A percentile compares a stretch with the other conserved stretches of the same genome.
Evolutionary conservation across 2,329 filamentous ascomycete genomes (phyloP).

Genomic region (Alternaria sp.): DNA sequence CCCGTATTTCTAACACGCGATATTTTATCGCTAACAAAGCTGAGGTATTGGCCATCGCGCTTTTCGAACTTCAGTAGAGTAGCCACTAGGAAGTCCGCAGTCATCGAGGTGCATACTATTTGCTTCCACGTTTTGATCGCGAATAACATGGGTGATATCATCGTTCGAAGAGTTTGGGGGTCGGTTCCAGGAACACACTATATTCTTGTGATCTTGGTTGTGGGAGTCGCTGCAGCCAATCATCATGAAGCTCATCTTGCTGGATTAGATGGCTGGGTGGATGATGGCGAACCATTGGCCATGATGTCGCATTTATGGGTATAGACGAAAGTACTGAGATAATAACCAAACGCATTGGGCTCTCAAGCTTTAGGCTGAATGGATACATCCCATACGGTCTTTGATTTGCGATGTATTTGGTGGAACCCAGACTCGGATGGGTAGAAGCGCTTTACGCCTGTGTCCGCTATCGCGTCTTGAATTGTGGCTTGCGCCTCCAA

Average conservation of each 20-base stretch:
- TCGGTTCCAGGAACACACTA: slow-evolving; percentile 40
- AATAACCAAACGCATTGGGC: neutral
- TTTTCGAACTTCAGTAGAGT: slow-evolving; percentile 31
- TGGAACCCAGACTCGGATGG: slow-evolving; percentile 38
- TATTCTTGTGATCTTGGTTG: slow-evolving; percentile 37
- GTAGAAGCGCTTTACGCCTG: slow-evolving; percentile 28
- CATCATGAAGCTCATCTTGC: slow-evolving; percentile 41
- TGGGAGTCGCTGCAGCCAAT: slow-evolving; percentile 46
- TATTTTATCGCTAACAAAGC: slow-evolving; percentile 35
- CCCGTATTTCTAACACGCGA: slow-evolving; percentile 29
- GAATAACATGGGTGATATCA: slow-evolving; percentile 35
- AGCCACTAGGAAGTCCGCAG: slow-evolving; percentile 34
- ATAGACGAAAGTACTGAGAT: no score
- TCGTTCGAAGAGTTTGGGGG: slow-evolving; percentile 14
- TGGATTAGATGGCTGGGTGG: slow-evolving; percentile 28
- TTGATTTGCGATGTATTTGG: slow-evolving; percentile 30
- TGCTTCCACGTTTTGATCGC: slow-evolving; percentile 28
- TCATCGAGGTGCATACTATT: slow-evolving; percentile 37
- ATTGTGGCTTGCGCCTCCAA: slow-evolving; percentile 27
- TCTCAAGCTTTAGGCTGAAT: slow-evolving; percentile 15
- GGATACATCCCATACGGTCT: slow-evolving; percentile 29
- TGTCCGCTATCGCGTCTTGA: slow-evolving; percentile 35
- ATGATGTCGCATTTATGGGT: neutral
- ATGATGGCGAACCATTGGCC: slow-evolving; percentile 1
- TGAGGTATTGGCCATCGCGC: slow-evolving; percentile 30